These are phyloP conservation scores for Quercus aquifolioides DNA, from an alignment of 306 rosid genomes.

Conservation along the genomic window DNA sequence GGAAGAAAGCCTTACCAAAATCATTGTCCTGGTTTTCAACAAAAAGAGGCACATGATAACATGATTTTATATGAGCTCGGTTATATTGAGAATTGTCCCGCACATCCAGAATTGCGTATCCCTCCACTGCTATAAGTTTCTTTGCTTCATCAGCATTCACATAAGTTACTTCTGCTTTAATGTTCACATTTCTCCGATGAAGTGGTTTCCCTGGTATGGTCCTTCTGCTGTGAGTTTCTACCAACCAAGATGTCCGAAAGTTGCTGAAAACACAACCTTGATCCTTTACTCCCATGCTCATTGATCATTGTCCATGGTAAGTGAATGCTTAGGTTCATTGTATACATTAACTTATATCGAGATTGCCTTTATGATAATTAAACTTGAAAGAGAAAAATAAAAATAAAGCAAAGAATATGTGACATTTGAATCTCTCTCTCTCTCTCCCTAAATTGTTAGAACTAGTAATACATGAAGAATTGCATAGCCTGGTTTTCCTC, in stretches of 20 bases:
- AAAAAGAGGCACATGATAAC: constrained; percentile 85
- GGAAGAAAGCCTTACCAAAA: constrained; percentile 38
- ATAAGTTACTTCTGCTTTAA: constrained; percentile 70
- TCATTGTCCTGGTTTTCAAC: constrained; percentile 82
- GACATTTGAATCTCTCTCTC: not conserved
- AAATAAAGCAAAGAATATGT: not conserved
- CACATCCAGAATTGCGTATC: constrained; percentile 72
- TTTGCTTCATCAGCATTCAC: constrained; percentile 78
- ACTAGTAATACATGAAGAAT: not conserved
- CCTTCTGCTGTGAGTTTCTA: constrained; percentile 56
- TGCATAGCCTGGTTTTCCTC: too few relatives aligned
- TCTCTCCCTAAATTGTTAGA: not conserved
- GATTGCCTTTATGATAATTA: not conserved
- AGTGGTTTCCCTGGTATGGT: constrained; percentile 37
- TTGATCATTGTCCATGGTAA: not conserved
- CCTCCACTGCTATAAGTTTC: constrained; percentile 61
- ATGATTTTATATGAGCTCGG: constrained; percentile 82
- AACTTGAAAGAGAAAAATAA: not conserved
- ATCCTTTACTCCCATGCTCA: constrained; percentile 30
- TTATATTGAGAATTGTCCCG: constrained; percentile 71
- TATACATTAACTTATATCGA: not conserved
- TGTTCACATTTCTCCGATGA: constrained; percentile 31
- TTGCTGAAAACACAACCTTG: constrained; percentile 61
- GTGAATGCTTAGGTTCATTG: not conserved
- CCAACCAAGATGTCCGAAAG: constrained; percentile 54